phyloP scores from a whole-genome alignment of 1,284 basidiomycete species.

The Leccinum subatratum region DNA sequence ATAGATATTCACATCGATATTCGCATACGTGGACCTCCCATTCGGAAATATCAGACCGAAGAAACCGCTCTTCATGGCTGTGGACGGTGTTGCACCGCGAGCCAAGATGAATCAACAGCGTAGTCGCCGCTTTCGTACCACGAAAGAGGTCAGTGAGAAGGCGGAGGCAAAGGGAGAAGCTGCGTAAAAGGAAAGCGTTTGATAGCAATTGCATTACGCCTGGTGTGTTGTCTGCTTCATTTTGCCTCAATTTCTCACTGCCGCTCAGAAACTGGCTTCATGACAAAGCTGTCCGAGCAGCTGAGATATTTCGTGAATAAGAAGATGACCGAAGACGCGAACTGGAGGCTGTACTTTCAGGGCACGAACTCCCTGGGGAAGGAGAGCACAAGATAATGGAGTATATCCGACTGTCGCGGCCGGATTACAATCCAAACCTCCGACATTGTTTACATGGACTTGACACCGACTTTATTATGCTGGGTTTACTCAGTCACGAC shows the following conservation, averaged over 20 bases:
- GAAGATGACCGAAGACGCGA: constrained; percentile 92
- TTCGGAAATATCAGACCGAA: constrained; percentile 97
- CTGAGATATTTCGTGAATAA: constrained; percentile 96
- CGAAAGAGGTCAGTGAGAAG: constrained; percentile 86
- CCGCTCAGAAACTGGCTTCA: constrained; percentile 82
- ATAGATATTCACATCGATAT: constrained; percentile 96
- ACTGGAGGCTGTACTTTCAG: constrained; percentile 95
- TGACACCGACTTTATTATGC: constrained; percentile 98
- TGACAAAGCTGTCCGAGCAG: constrained; percentile 86
- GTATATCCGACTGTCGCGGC: constrained; percentile 90
- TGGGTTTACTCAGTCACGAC: constrained; percentile 94
- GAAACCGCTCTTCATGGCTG: constrained; percentile 96
- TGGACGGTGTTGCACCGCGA: constrained; percentile 96
- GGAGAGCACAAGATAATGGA: constrained; percentile 99
- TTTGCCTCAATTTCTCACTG: neutral
- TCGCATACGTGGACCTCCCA: constrained; percentile 94
- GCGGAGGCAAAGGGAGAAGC: constrained; percentile 85
- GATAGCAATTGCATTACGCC: constrained; percentile 99
- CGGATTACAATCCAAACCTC: constrained; percentile 88
- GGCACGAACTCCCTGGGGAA: constrained; percentile 98
- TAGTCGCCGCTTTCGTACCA: constrained; percentile 89
- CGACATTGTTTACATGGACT: constrained; percentile 98
- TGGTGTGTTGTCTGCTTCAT: constrained; percentile 47
- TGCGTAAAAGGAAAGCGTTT: constrained; percentile 92
- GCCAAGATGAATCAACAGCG: constrained; percentile 99